Conservation (phyloP, 2,329 filamentous ascomycete genomes). For the Colletotrichum lupini region DNA sequence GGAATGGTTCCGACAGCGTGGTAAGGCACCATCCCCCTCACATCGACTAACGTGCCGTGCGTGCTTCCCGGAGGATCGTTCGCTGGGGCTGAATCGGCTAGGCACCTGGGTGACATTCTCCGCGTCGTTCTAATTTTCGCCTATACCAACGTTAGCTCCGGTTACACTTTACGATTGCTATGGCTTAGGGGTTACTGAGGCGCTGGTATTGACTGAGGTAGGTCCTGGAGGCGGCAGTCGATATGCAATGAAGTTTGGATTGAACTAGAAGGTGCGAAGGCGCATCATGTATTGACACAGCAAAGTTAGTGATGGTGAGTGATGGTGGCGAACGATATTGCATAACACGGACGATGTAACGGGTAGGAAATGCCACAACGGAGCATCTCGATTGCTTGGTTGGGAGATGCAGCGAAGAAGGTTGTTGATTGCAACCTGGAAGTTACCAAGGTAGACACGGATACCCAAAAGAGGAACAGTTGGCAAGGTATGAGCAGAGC, state of each 20-base stretch:
- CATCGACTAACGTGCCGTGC: slow-evolving; percentile 7
- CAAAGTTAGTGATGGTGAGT: not conserved
- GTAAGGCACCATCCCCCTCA: slow-evolving; percentile 7
- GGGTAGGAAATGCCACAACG: not conserved
- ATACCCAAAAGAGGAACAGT: not conserved
- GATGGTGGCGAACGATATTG: not conserved
- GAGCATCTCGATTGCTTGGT: not conserved
- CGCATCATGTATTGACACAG: not conserved
- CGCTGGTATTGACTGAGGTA: not conserved
- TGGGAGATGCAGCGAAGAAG: not conserved
- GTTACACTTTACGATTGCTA: not conserved
- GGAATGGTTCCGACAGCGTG: slow-evolving; percentile 25
- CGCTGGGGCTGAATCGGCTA: not conserved
- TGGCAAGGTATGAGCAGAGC: not conserved
- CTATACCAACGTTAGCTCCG: not conserved
- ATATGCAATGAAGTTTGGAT: not conserved
- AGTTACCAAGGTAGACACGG: too few relatives aligned
- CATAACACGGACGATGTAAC: not conserved
- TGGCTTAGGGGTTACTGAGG: not conserved
- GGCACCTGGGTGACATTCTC: not conserved
- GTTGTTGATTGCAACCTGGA: not conserved
- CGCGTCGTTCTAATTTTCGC: not conserved
- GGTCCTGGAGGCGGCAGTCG: not conserved
- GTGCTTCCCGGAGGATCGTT: not conserved
- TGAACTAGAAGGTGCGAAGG: not conserved